Evolutionary conservation across 306 rosid species (phyloP), one percentile per base, ranked within the genome.

Genomic region (Corylus americana): DNA sequence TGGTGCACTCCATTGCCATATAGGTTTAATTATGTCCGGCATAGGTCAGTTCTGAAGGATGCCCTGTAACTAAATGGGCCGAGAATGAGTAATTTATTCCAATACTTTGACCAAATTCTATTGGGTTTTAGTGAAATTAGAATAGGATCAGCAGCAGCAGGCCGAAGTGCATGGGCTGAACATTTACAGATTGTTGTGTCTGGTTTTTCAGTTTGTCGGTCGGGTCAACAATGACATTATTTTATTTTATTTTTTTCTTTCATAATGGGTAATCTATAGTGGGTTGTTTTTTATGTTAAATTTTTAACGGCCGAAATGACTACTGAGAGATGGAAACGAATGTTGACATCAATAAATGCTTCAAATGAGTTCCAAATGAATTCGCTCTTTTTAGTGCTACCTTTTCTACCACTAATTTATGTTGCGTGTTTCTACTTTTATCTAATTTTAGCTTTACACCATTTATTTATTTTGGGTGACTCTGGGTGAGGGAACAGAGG

Each of bases 221-320:
- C 64, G 50, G 83, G 57, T 82, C 74, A 82, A 72, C 74, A 82
- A 72, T 31, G 79, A 59, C 9, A 44, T 39, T 16, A 42, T 66
- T 31, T 31, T 31, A 31, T 1, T 31, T 31, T 31, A 31, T 31
- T 31, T 22, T 22, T 80, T 77, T 61, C 67, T 69, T 76, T 20
- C 63, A 71, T 39, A 39, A 39, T 31, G 45, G 71, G 22, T 55
- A 14, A 73, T 18, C 76, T 51, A 73, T 68, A 73, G 80, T 69
- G 74, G 55, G 17, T 79, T 76, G 77, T 77, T 73, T 44, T 44
- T 73, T 59, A 71, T 72, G 74, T 78, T 77, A 76, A 68, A 63
- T 78, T 83, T 58, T 59, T 76, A 61, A 59, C 63, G 62, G 72
- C 86, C 85, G 85, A 75, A 78, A 61, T 67, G 86, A 83, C 80